A percentile compares a stretch with the other conserved stretches of the same genome.
These are phyloP conservation scores for Papiliotrema terrestris DNA, from an alignment of 1,284 basidiomycete species.

Conservation along the genomic window DNA sequence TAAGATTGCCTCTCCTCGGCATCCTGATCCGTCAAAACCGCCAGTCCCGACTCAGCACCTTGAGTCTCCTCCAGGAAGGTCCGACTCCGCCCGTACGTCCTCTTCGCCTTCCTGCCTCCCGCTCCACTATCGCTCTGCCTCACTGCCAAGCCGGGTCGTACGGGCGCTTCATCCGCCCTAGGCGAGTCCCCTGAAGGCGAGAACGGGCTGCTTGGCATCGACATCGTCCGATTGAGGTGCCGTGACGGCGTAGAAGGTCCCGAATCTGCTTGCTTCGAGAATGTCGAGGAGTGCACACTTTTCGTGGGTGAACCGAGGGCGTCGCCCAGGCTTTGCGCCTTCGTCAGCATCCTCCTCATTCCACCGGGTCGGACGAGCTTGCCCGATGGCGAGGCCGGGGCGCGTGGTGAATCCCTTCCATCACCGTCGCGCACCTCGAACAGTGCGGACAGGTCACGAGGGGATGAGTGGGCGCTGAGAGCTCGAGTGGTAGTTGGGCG, in stretches of 20 bases:
- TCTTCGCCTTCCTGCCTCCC: slow-evolving; percentile 15
- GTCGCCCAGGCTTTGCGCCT: slow-evolving; percentile 35
- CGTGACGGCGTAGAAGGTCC: slow-evolving; percentile 1
- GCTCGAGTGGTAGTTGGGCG: background rate
- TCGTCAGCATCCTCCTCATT: slow-evolving; percentile 34
- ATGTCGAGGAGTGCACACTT: background rate
- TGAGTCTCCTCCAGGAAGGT: slow-evolving; percentile 16
- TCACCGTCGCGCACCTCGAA: slow-evolving; percentile 17
- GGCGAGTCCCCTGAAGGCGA: too few species aligned
- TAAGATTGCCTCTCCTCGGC: slow-evolving; percentile 33
- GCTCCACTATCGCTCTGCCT: too few species aligned
- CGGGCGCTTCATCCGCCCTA: too few species aligned
- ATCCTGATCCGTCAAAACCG: slow-evolving; percentile 1
- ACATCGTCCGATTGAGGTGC: slow-evolving; percentile 1
- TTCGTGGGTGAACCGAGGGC: background rate
- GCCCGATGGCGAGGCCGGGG: background rate
- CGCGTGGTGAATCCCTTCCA: background rate
- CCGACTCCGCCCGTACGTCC: slow-evolving; percentile 34
- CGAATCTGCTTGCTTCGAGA: too few species aligned
- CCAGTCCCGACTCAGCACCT: background rate
- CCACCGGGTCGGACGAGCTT: slow-evolving; percentile 10
- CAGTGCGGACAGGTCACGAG: slow-evolving; percentile 23
- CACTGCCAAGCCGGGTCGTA: too few species aligned
- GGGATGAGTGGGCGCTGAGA: slow-evolving; percentile 17
- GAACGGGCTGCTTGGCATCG: slow-evolving; percentile 6